Conservation (phyloP, 768 basidiomycete genomes). For the Multifurca ochricompacta region DNA sequence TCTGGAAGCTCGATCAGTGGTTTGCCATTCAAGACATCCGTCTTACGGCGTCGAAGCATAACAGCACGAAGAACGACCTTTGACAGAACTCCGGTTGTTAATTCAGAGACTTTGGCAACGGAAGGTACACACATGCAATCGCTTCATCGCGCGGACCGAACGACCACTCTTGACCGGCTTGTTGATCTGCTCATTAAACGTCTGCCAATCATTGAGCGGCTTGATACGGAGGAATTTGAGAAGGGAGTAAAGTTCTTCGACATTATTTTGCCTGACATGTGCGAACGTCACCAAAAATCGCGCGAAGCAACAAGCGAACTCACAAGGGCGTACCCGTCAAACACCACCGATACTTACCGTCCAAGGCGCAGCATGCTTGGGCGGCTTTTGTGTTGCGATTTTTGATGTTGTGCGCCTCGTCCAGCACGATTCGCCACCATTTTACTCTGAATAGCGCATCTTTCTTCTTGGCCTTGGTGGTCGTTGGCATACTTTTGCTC, state of each 20-base stretch:
- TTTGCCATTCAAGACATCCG: constrained; percentile 65
- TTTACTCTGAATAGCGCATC: constrained; percentile 68
- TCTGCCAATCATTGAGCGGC: constrained; percentile 72
- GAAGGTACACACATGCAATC: constrained; percentile 55
- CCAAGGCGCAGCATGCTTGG: constrained; percentile 69
- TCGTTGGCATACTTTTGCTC: constrained; percentile 37
- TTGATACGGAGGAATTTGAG: constrained; percentile 81
- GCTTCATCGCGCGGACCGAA: constrained; percentile 67
- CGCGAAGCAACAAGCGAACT: constrained; percentile 1
- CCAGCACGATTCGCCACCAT: constrained; percentile 87
- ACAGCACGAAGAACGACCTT: constrained; percentile 75
- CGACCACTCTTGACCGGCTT: constrained; percentile 69
- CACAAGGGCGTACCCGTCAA: constrained; percentile 79
- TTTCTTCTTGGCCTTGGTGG: constrained; percentile 38
- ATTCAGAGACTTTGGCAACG: not conserved
- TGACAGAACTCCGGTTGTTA: too few relatives aligned
- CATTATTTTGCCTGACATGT: constrained; percentile 39
- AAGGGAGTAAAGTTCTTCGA: constrained; percentile 84
- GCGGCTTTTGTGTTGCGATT: constrained; percentile 73
- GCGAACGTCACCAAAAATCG: not conserved
- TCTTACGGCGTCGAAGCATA: constrained; percentile 87
- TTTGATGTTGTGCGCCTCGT: constrained; percentile 95
- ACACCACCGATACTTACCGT: constrained; percentile 80
- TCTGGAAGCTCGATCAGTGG: constrained; percentile 74
- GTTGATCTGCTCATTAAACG: constrained; percentile 72